Percentiles rank a stretch among this genome's conserved stretches.
Conservation (phyloP, 192 early-diverging fungal genomes). For the Lunasporangiospora selenospora region DNA sequence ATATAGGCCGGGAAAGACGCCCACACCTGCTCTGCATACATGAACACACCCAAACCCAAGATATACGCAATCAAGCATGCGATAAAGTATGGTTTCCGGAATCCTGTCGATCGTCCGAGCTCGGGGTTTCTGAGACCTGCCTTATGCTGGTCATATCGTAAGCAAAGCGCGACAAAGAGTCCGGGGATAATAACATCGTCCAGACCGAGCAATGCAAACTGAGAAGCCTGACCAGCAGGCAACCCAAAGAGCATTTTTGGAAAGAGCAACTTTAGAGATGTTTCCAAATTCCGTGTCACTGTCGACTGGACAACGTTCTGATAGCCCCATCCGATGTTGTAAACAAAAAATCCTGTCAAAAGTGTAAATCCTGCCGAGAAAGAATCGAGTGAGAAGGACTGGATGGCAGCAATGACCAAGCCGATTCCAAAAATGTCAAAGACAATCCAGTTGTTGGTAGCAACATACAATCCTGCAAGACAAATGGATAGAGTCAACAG, state of each 20-base stretch:
- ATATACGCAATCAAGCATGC: constrained; percentile 77
- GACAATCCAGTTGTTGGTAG: constrained; percentile 90
- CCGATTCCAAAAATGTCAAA: constrained; percentile 87
- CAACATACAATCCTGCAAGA: constrained; percentile 74
- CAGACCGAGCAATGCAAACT: constrained; percentile 89
- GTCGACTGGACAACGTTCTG: constrained; percentile 92
- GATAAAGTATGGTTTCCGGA: constrained; percentile 90
- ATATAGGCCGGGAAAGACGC: constrained; percentile 90
- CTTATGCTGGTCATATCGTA: constrained; percentile 85
- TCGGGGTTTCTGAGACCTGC: constrained; percentile 61
- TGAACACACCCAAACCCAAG: constrained; percentile 80
- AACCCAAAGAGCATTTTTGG: constrained; percentile 71
- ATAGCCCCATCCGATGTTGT: constrained; percentile 97
- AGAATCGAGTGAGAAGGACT: constrained; percentile 87
- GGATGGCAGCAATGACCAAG: constrained; percentile 83
- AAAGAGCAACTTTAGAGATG: constrained; percentile 92
- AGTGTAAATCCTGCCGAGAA: constrained; percentile 93
- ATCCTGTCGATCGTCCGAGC: constrained; percentile 61
- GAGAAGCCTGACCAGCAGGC: constrained; percentile 49
- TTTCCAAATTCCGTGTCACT: constrained; percentile 89
- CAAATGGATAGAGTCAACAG: constrained; percentile 62
- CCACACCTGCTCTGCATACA: constrained; percentile 86
- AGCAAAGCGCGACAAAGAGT: constrained; percentile 88
- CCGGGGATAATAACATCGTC: constrained; percentile 97
- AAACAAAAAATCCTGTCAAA: constrained; percentile 84